A percentile compares a stretch with the other conserved stretches of the same genome.
phyloP scores from a whole-genome alignment of 2,329 filamentous ascomycete species.

The Penicillium sclerotiorum region DNA sequence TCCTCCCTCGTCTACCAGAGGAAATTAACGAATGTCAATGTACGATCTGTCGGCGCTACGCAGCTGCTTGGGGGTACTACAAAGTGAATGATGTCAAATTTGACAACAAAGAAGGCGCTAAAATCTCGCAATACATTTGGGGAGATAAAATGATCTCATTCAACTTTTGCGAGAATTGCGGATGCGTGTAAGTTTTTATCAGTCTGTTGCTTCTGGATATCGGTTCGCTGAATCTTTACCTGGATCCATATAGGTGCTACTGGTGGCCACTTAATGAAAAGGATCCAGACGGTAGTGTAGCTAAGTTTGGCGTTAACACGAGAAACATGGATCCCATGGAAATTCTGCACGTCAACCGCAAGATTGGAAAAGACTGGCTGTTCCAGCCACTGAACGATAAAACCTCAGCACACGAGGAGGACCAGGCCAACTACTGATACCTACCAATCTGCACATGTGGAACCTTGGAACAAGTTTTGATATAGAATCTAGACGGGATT shows the following conservation, averaged over 20 bases:
- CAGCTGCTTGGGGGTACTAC: slow-evolving; percentile 15
- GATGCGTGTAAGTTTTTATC: slow-evolving; percentile 12
- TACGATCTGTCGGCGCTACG: slow-evolving; percentile 16
- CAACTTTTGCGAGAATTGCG: slow-evolving; percentile 12
- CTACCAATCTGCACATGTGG: neutral
- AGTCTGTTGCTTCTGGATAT: neutral
- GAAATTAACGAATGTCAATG: slow-evolving; percentile 18
- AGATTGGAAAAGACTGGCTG: slow-evolving; percentile 8
- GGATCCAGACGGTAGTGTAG: slow-evolving; percentile 1
- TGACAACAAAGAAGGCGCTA: slow-evolving; percentile 9
- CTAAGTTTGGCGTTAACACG: slow-evolving; percentile 9
- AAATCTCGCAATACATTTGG: slow-evolving; percentile 11
- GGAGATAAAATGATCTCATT: slow-evolving; percentile 10
- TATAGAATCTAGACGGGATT: too few relatives aligned
- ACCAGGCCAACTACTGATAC: slow-evolving; percentile 11
- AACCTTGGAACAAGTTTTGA: too few relatives aligned
- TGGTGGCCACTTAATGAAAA: slow-evolving; percentile 10
- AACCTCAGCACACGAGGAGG: slow-evolving; percentile 4
- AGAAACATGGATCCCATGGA: slow-evolving; percentile 13
- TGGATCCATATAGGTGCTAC: slow-evolving; percentile 10
- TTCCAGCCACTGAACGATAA: slow-evolving; percentile 7
- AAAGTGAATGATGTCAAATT: slow-evolving; percentile 13
- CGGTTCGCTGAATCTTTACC: neutral
- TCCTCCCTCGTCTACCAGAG: slow-evolving; percentile 7
- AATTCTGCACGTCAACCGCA: slow-evolving; percentile 9